Base-by-base conservation (phyloP, 2,329 filamentous ascomycete genomes). In the Aspergillus udagawae region DNA sequence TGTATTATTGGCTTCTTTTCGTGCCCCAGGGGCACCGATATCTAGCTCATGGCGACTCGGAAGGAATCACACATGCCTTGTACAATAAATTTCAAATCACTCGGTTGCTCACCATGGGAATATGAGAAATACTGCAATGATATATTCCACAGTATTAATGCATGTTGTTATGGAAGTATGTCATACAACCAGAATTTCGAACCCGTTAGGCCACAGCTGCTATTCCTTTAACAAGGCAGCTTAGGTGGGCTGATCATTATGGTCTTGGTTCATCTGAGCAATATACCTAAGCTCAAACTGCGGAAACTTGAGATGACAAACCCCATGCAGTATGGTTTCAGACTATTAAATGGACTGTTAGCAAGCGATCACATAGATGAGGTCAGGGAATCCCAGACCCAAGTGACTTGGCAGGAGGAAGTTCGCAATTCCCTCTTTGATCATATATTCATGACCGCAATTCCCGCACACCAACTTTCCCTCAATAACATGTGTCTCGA, bases 391-490 rank as follows among this genome's bases (percentile, higher is more conserved):
- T 51, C 5, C 57, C 69, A 51, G 55, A 77, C 75, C 94, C 75
- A 99, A 77, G 79, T 99, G 94, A 68, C 89, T 94, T 12, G 94
- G 94, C 65, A 99, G 77, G 71, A 99, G 77, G 70, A 99, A 99
- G 75, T 97, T 97, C 58, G 92, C 91, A 73, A 97, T 96, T 4
- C 94, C 94, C 77, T 99, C 93, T 72, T 94, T 92, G 61, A 99
- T 88, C 58, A 86, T 86, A 75, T 97, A 99, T 79, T 96, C 91
- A 72, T 97, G 93, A 50, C 90, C 91, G 72, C 94, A 99, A 75
- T 89, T 90, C 50, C 85, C 92, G 73, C 94, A 99, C 4, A 92
- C 89, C 63, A 99, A 81, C 76, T 90, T 93, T 3, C 94, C 94
- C 76, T 93, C 90, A 41, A 86, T 83, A 58, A 99, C 90, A 68